Percentiles rank a stretch among this genome's conserved stretches.
phyloP scores from a whole-genome alignment of 2,329 filamentous ascomycete genomes.

The Aspergillus aculeatus region DNA sequence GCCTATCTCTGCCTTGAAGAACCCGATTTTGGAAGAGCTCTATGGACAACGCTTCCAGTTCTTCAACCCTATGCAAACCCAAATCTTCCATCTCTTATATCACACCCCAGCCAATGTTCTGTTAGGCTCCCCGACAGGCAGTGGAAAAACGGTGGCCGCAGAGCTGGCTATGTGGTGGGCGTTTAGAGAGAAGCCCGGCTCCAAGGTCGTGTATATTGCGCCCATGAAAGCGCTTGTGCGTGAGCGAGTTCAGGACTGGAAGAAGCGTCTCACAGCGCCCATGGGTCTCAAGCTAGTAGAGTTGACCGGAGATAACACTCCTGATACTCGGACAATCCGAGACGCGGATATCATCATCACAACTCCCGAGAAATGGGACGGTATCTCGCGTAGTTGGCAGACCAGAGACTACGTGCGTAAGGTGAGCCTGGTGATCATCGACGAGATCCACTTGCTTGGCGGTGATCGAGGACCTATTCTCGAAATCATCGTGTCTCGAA shows the following conservation, averaged over 20 bases:
- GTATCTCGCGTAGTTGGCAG: slow-evolving; percentile 98
- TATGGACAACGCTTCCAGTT: slow-evolving; percentile 88
- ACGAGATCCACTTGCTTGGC: slow-evolving; percentile 96
- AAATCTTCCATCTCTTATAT: slow-evolving; percentile 96
- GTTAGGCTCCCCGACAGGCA: slow-evolving; percentile 91
- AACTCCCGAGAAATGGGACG: slow-evolving; percentile 99
- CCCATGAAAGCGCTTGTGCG: slow-evolving; percentile 99
- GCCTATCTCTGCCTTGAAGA: slow-evolving; percentile 81
- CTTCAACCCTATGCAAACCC: slow-evolving; percentile 99
- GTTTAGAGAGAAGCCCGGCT: slow-evolving; percentile 88
- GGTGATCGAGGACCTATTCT: slow-evolving; percentile 95
- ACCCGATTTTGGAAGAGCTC: slow-evolving; percentile 80
- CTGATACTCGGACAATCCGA: slow-evolving; percentile 90
- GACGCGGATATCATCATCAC: slow-evolving; percentile 98
- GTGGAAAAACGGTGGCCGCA: slow-evolving; percentile 94
- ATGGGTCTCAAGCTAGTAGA: slow-evolving; percentile 91
- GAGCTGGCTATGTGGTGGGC: slow-evolving; percentile 99
- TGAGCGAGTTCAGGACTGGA: slow-evolving; percentile 95
- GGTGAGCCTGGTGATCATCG: slow-evolving; percentile 94
- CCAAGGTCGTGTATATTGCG: slow-evolving; percentile 97
- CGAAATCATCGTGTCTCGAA: slow-evolving; percentile 87
- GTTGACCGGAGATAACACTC: slow-evolving; percentile 95
- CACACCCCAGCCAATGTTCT: slow-evolving; percentile 89
- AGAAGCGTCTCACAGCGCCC: slow-evolving; percentile 72
- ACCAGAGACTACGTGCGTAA: slow-evolving; percentile 94